Evolutionary conservation across 306 rosid species (phyloP).

Genomic region (Morella rubra): DNA sequence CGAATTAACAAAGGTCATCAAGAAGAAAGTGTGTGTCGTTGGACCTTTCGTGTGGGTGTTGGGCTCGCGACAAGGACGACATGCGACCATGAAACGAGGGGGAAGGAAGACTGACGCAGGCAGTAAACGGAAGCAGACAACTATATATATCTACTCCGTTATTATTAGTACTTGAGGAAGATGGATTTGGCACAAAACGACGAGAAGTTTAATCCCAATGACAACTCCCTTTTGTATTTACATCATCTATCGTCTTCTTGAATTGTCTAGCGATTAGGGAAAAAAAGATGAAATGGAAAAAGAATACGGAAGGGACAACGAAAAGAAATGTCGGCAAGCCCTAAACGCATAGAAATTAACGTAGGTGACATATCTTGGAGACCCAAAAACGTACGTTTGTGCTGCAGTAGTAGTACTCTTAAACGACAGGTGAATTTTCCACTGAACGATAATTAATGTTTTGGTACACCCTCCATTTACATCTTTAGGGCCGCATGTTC

Average conservation of each 20-base stretch:
- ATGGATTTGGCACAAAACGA: not conserved
- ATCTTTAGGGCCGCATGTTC: too few relatives aligned
- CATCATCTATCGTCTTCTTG: not conserved
- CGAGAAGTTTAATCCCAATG: not conserved
- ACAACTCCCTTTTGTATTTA: not conserved
- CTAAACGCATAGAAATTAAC: not conserved
- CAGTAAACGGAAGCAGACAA: not conserved
- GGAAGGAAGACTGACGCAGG: not conserved
- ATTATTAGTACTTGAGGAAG: not conserved
- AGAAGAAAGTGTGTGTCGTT: not conserved
- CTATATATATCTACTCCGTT: not conserved
- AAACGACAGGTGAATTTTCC: too few relatives aligned
- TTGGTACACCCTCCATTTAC: too few relatives aligned
- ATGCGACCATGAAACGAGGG: not conserved
- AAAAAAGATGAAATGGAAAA: not conserved
- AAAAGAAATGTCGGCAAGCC: not conserved
- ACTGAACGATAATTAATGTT: too few relatives aligned
- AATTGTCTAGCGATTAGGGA: not conserved
- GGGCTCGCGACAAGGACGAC: slow-evolving; percentile 5
- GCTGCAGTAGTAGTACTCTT: too few relatives aligned
- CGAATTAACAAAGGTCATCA: not conserved
- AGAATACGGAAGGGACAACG: not conserved
- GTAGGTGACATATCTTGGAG: too few relatives aligned
- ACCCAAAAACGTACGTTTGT: too few relatives aligned
- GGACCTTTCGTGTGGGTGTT: not conserved